Percentiles rank a stretch among this genome's conserved stretches.
These are phyloP conservation scores for Sclerotinia minor DNA, from an alignment of 2,329 filamentous ascomycete genomes.

Conservation along the genomic window DNA sequence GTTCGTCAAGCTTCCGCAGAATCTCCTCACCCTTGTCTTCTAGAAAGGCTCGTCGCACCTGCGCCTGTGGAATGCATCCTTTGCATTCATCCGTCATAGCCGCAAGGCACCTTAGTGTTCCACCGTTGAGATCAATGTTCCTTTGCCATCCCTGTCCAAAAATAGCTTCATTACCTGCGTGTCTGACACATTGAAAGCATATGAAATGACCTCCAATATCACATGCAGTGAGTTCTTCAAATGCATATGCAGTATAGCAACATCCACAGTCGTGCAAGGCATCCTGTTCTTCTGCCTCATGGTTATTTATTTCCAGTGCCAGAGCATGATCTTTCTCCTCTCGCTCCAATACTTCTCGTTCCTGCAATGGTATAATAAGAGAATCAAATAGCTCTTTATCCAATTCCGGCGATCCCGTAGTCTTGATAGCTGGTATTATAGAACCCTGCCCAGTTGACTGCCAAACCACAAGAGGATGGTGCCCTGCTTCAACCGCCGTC, in stretches of 20 bases:
- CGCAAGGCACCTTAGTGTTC: slow-evolving; percentile 81
- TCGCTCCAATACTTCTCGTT: slow-evolving; percentile 46
- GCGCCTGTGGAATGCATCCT: slow-evolving; percentile 68
- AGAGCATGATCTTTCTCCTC: slow-evolving; percentile 54
- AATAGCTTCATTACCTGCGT: slow-evolving; percentile 79
- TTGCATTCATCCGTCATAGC: slow-evolving; percentile 68
- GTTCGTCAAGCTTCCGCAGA: slow-evolving; percentile 73
- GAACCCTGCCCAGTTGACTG: slow-evolving; percentile 56
- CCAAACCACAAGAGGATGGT: slow-evolving; percentile 65
- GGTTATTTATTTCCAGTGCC: slow-evolving; percentile 55
- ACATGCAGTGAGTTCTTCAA: slow-evolving; percentile 73
- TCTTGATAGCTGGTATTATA: slow-evolving; percentile 60
- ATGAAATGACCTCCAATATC: slow-evolving; percentile 68
- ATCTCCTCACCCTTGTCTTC: slow-evolving; percentile 68
- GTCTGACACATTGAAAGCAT: slow-evolving; percentile 79
- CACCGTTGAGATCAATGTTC: slow-evolving; percentile 70
- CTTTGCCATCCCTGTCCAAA: slow-evolving; percentile 92
- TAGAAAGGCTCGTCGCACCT: slow-evolving; percentile 71
- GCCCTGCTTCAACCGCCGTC: slow-evolving; percentile 54
- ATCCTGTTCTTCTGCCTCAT: slow-evolving; percentile 58
- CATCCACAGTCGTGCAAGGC: slow-evolving; percentile 72
- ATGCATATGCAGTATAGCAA: slow-evolving; percentile 70
- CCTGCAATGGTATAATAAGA: slow-evolving; percentile 56
- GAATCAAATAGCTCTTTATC: slow-evolving; percentile 61
- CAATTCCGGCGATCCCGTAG: slow-evolving; percentile 65